phyloP scores from a whole-genome alignment of 495 filamentous ascomycete species.

The Sordaria brevicollis region DNA sequence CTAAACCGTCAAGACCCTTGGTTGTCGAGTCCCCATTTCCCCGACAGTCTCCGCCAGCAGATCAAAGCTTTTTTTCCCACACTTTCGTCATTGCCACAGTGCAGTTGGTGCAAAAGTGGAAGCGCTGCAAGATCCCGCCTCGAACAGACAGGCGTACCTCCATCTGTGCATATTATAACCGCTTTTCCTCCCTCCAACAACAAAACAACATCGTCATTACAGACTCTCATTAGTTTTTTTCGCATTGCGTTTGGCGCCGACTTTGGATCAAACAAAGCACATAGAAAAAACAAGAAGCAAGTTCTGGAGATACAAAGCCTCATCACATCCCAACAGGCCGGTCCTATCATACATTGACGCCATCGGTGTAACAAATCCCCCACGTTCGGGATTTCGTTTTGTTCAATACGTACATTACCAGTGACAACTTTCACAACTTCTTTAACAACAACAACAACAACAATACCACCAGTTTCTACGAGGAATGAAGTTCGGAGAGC shows the following conservation, averaged over 20 bases:
- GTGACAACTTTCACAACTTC: neutral
- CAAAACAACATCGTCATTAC: neutral
- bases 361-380: neutral
- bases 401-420: neutral
- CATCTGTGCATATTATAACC: neutral
- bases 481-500: conserved; percentile 61
- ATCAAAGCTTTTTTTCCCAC: neutral
- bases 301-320: neutral
- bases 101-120: neutral
- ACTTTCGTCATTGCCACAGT: neutral
- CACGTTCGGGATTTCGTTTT: neutral
- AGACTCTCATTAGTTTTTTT: neutral
- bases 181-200: neutral
- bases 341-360: neutral
- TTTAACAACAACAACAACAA: neutral
- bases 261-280: neutral
- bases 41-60: neutral
- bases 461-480: neutral
- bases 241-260: neutral
- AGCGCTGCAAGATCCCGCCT: neutral
- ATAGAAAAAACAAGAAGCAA: neutral
- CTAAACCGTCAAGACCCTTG: neutral
- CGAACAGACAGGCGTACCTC: neutral
- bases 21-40: neutral
- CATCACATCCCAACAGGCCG: neutral